Conservation (phyloP, 2,329 filamentous ascomycete species). For the Aureobasidium lini region DNA sequence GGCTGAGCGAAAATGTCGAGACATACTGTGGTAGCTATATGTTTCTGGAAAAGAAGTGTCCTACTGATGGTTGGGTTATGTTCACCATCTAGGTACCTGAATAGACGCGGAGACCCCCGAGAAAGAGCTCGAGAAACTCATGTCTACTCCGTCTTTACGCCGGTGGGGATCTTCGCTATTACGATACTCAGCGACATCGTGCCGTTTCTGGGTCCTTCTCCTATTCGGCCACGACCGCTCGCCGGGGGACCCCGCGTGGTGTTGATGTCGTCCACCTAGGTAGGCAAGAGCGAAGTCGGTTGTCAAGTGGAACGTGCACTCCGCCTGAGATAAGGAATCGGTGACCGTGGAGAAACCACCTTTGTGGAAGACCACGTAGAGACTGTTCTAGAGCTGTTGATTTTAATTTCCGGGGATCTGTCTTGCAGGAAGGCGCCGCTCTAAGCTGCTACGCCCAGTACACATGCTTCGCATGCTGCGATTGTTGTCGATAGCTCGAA, state of each 20-base stretch:
- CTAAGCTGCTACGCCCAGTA: too few species aligned
- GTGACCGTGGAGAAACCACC: not conserved
- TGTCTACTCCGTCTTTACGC: not conserved
- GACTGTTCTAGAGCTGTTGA: too few species aligned
- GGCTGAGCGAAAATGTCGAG: not conserved
- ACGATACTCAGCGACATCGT: not conserved
- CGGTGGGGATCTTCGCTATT: not conserved
- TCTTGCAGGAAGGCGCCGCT: too few species aligned
- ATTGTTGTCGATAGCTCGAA: too few species aligned
- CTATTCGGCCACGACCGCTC: not conserved
- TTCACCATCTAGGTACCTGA: not conserved
- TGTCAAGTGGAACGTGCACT: not conserved
- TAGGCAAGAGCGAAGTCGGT: not conserved
- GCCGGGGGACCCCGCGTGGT: not conserved
- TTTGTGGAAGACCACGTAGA: too few species aligned
- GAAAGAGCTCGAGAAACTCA: not conserved
- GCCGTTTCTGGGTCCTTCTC: not conserved
- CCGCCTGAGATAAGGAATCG: not conserved
- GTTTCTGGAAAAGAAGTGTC: not conserved
- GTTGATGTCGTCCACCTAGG: not conserved
- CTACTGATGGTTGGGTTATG: not conserved
- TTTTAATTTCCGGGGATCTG: too few species aligned
- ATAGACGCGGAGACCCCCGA: not conserved
- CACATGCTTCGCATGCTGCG: too few species aligned
- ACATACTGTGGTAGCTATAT: not conserved